Percentiles rank a stretch among this genome's conserved stretches.
phyloP scores from a whole-genome alignment of 495 filamentous ascomycete species.

The Lasiosphaeria miniovina region DNA sequence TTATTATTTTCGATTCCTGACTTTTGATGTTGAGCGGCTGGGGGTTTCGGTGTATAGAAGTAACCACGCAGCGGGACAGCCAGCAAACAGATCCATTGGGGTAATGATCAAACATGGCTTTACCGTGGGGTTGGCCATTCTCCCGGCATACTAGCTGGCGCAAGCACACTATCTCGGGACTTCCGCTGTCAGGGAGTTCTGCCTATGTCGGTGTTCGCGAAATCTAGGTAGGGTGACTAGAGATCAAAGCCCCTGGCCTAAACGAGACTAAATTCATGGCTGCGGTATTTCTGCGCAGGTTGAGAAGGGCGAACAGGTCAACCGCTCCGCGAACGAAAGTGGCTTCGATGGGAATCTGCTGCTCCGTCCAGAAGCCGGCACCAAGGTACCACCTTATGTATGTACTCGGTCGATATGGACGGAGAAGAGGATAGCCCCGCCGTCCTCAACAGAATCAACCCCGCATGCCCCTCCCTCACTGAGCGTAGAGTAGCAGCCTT shows the following conservation, averaged over 20 bases:
- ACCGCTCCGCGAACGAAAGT: no score
- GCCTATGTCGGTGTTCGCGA: conserved; percentile 1
- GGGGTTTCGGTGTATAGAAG: no score
- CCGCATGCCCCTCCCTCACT: conserved; percentile 4
- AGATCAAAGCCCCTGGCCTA: not conserved
- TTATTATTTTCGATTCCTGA: no score
- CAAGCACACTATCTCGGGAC: not conserved
- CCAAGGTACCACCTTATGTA: no score
- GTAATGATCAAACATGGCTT: no score
- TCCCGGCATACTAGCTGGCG: not conserved
- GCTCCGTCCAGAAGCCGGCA: no score
- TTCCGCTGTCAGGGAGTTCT: not conserved
- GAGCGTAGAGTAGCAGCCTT: not conserved
- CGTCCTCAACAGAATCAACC: not conserved
- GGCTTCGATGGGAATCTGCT: no score
- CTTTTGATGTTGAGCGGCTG: no score
- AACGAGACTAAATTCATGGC: not conserved
- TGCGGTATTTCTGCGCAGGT: conserved; percentile 11
- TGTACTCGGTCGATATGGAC: no score
- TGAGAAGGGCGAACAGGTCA: not conserved
- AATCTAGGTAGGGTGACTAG: not conserved
- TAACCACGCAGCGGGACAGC: no score
- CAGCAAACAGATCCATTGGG: no score
- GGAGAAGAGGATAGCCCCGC: not conserved
- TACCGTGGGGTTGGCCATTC: not conserved